phyloP scores from a whole-genome alignment of 2,329 filamentous ascomycete species.

The Acephala macrosclerotiorum region DNA sequence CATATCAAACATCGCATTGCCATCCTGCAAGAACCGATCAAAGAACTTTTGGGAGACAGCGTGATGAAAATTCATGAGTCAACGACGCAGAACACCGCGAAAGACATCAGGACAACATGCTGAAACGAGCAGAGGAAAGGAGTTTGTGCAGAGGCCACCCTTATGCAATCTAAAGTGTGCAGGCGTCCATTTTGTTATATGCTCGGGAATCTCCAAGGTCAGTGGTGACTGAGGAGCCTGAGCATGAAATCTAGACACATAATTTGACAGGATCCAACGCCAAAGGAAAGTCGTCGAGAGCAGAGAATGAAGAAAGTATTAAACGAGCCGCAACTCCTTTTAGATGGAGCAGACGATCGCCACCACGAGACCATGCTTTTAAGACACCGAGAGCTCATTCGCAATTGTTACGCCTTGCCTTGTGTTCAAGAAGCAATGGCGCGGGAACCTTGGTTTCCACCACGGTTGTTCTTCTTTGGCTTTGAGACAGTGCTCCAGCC shows the following conservation, averaged over 20 bases:
- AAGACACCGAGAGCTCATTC: neutral
- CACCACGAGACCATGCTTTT: constrained; percentile 16
- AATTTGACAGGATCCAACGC: constrained; percentile 41
- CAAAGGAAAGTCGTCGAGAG: constrained; percentile 39
- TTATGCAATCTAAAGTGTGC: constrained; percentile 39
- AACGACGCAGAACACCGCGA: constrained; percentile 15
- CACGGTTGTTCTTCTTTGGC: constrained; percentile 46
- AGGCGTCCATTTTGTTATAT: constrained; percentile 24
- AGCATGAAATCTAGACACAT: constrained; percentile 41
- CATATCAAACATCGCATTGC: constrained; percentile 16
- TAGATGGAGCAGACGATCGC: constrained; percentile 12
- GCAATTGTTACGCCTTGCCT: neutral
- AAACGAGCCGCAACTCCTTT: constrained; percentile 10
- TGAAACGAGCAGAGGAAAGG: constrained; percentile 17
- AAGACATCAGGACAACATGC: constrained; percentile 19
- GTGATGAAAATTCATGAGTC: constrained; percentile 20
- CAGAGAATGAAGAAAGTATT: constrained; percentile 27
- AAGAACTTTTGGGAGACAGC: constrained; percentile 35
- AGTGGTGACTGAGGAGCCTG: constrained; percentile 28
- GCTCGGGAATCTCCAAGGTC: constrained; percentile 24
- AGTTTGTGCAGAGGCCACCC: constrained; percentile 37
- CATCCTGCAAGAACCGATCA: constrained; percentile 23
- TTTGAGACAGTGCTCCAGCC: constrained; percentile 68
- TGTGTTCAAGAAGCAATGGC: constrained; percentile 43
- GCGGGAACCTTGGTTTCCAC: constrained; percentile 42